These are phyloP conservation scores for Microcyclospora tardicrescens DNA, from an alignment of 2,329 filamentous ascomycete genomes.

Conservation along the genomic window DNA sequence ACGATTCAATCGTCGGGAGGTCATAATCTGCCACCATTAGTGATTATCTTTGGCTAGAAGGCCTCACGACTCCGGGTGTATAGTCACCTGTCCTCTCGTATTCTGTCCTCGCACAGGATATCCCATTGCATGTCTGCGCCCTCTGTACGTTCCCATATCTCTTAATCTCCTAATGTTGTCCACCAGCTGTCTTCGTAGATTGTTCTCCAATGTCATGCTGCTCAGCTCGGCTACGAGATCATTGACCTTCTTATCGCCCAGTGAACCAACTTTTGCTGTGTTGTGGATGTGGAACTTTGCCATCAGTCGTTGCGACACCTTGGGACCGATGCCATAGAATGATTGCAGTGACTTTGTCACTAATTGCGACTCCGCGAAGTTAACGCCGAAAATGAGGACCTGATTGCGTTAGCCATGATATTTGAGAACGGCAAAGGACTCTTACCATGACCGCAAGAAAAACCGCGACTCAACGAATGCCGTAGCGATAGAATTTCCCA, in stretches of 20 bases:
- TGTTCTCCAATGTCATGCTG: constrained; percentile 87
- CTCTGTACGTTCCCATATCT: constrained; percentile 83
- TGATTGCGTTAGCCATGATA: constrained; percentile 1
- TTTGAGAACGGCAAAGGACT: too few relatives aligned
- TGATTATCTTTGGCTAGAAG: neutral
- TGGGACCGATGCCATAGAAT: constrained; percentile 75
- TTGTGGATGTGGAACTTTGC: constrained; percentile 83
- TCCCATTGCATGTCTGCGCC: constrained; percentile 81
- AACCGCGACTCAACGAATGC: too few relatives aligned
- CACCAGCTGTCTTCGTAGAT: constrained; percentile 60
- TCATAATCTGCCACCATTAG: neutral
- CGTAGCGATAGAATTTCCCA: too few relatives aligned
- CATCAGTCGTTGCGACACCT: constrained; percentile 60
- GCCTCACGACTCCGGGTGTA: neutral
- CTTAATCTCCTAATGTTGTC: constrained; percentile 78
- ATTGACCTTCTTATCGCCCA: constrained; percentile 64
- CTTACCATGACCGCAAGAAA: too few relatives aligned
- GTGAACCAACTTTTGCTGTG: constrained; percentile 59
- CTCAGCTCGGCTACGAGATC: constrained; percentile 75
- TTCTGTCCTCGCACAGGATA: constrained; percentile 83
- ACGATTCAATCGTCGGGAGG: neutral
- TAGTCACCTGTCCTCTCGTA: constrained; percentile 59
- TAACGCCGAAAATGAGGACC: constrained; percentile 66
- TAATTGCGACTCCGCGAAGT: constrained; percentile 71
- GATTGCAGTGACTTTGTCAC: constrained; percentile 57